Base-by-base conservation (phyloP, 2,329 filamentous ascomycete species). In the Aureobasidium pullulans region DNA sequence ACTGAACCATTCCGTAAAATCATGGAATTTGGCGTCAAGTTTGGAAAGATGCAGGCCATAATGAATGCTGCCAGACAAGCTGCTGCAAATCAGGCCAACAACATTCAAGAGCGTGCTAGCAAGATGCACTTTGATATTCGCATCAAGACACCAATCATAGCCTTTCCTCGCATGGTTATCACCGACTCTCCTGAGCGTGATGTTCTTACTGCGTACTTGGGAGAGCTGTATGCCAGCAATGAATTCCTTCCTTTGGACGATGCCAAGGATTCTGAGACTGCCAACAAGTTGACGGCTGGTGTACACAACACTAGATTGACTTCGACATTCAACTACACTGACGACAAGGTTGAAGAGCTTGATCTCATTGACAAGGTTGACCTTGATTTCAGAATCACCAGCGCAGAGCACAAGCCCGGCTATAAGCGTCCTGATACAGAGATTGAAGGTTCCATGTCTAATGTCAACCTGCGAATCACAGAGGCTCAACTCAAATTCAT, bases 1-100 rank as follows among this genome's bases (percentile, higher is more conserved):
- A 93, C 96, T 62, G 95, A 99, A 72, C 94, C 94, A 0, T 96
- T 97, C 78, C 85, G 94, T 56, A 97, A 97, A 75, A 97, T 99
- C 64, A 90, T 99, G 73, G 90, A 95, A 65, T 99, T 99, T 73
- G 79, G 96, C 44, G 91, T 99, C 71, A 99, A 99, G 68, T 99
- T 99, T 71, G 94, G 95, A 62, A 96, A 96, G 75, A 99, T 99
- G 94, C 94, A 99, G 73, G 93, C 94, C 23, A 88, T 99, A 57
- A 99, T 96, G 78, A 99, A 99, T 69, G 93, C 94, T 43, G 94
- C 95, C 11, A 85, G 95, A 36, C 90, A 96, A 73, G 95, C 93
- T 40, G 94, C 95, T 2, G 90, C 94, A 40, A 93, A 89, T 62
- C 92, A 96, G 72, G 95, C 94, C 9, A 96, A 84, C 61, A 92